Conservation (phyloP, 2,329 filamentous ascomycete species). For the Taxawa tesnikishii region DNA sequence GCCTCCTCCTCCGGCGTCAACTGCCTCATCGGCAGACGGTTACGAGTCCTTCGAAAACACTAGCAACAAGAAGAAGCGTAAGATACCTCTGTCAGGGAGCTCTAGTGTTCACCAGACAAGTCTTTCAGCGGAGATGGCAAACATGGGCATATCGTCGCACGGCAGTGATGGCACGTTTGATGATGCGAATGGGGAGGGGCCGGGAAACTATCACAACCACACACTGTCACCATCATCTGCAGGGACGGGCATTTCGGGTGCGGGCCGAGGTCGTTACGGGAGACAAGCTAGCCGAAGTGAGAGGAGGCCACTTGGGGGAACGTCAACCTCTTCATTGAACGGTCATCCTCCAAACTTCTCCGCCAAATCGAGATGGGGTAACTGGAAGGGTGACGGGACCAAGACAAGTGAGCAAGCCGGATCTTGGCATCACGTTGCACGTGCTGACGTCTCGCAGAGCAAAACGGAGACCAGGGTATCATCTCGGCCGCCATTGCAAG, state of each 20-base stretch:
- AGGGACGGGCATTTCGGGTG: constrained; percentile 65
- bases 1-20: constrained; percentile 34
- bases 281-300: constrained; percentile 35
- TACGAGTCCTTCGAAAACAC: constrained; percentile 98
- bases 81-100: constrained; percentile 83
- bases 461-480: constrained; percentile 44
- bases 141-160: constrained; percentile 43
- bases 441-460: constrained; percentile 1
- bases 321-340: constrained; percentile 28
- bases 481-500: constrained; percentile 89
- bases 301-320: constrained; percentile 29
- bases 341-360: constrained; percentile 27
- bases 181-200: constrained; percentile 24
- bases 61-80: constrained; percentile 98
- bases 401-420: constrained; percentile 6
- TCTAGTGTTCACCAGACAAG: constrained; percentile 45
- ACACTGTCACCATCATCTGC: constrained; percentile 39
- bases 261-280: constrained; percentile 75
- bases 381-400: constrained; percentile 10
- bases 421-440: neutral
- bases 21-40: constrained; percentile 64
- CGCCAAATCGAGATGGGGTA: constrained; percentile 16
- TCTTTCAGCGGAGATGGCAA: constrained; percentile 52
- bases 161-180: constrained; percentile 24
- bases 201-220: constrained; percentile 22